Conservation (phyloP, 202 grass and related monocot species). For the Carex sylvatica region DNA sequence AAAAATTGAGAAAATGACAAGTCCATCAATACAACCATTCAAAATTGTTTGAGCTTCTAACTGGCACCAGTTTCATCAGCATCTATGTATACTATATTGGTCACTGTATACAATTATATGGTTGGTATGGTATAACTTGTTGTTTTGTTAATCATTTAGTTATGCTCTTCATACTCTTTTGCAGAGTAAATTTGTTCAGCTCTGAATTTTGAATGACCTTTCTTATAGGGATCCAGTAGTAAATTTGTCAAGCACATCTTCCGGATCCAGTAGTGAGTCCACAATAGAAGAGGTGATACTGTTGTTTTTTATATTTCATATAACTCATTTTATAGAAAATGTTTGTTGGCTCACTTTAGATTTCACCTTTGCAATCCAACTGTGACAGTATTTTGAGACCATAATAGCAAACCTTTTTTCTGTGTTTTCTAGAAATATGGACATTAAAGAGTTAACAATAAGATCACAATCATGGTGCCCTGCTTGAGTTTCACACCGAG, state of each 20-base stretch:
- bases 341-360: not conserved
- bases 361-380: not conserved
- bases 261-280: not conserved
- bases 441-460: constrained; percentile 29
- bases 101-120: not conserved
- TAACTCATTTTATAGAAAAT: not conserved
- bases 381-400: not conserved
- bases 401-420: not conserved
- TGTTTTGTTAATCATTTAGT: not conserved
- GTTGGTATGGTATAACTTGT: not conserved
- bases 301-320: not conserved
- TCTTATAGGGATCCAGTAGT: constrained; percentile 19
- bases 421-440: not conserved
- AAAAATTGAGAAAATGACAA: not conserved
- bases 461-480: constrained; percentile 20
- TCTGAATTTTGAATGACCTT: not conserved
- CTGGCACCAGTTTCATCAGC: not conserved
- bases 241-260: not conserved
- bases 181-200: not conserved
- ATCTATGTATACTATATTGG: not conserved
- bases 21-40: not conserved
- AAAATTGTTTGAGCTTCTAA: not conserved
- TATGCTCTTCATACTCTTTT: not conserved
- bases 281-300: not conserved
- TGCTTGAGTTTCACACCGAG: not conserved